Conservation (phyloP, 306 rosid species). For the Malus fusca region DNA sequence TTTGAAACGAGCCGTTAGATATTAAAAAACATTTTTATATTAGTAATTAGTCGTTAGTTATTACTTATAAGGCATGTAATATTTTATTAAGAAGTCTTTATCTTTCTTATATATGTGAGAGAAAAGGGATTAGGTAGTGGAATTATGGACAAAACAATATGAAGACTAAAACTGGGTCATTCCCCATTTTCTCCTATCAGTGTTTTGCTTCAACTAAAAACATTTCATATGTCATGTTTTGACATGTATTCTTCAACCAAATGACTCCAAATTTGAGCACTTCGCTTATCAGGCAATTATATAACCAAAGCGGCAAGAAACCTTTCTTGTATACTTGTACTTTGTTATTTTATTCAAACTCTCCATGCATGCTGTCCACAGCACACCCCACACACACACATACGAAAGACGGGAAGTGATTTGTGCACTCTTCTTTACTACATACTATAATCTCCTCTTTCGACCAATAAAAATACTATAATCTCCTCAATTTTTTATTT, state of each 20-base stretch:
- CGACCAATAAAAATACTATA: too few species aligned
- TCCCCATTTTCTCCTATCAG: not conserved
- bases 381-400: not conserved
- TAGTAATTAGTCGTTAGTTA: not conserved
- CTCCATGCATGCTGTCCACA: not conserved
- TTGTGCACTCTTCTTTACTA: too few species aligned
- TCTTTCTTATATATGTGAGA: not conserved
- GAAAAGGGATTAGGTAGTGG: not conserved
- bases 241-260: not conserved
- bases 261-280: not conserved
- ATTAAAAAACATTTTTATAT: too few species aligned
- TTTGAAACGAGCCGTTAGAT: too few species aligned
- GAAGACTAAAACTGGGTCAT: not conserved
- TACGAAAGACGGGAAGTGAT: too few species aligned
- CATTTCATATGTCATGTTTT: not conserved
- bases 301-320: not conserved
- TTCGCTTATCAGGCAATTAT: not conserved
- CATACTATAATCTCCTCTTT: too few species aligned
- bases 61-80: not conserved
- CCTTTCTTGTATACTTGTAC: not conserved
- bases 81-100: not conserved
- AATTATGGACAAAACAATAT: not conserved
- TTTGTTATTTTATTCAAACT: not conserved
- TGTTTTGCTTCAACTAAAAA: not conserved
- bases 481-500: too few species aligned